Conservation (phyloP, 495 filamentous ascomycete species). For the Platismatia glauca region DNA sequence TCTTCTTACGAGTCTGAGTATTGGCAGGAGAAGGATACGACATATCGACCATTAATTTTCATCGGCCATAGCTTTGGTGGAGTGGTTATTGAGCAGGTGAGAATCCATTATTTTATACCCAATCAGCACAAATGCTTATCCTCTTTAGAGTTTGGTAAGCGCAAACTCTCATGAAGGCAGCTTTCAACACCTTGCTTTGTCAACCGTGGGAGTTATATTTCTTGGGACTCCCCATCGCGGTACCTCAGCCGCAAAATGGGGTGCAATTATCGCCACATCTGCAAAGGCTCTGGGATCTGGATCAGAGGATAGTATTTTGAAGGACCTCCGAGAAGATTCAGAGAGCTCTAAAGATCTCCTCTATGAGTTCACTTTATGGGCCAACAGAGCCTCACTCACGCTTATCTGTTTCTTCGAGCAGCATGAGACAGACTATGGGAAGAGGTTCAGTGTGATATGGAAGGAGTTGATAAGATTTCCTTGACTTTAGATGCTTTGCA, state of each 20-base stretch:
- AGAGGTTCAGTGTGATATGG: not conserved
- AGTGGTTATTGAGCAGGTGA: conserved; percentile 4
- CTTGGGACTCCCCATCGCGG: conserved; percentile 10
- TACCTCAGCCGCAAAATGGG: conserved; percentile 1
- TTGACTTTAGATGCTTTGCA: not conserved
- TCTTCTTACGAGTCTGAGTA: not conserved
- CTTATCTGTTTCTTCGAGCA: conserved; percentile 7
- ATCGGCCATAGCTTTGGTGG: conserved; percentile 8
- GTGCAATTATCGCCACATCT: not conserved
- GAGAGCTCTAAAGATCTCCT: conserved; percentile 4
- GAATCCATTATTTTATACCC: not conserved
- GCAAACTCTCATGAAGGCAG: not conserved
- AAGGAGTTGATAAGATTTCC: not conserved
- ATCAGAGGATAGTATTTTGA: conserved; percentile 3
- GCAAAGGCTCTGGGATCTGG: not conserved
- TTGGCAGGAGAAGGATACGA: not conserved
- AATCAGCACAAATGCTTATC: not conserved
- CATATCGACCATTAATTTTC: conserved; percentile 3
- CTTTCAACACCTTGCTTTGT: not conserved
- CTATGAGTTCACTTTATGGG: conserved; percentile 5
- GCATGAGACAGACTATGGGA: conserved; percentile 3
- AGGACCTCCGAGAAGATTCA: conserved; percentile 6
- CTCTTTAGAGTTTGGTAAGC: not conserved
- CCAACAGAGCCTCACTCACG: conserved; percentile 4
- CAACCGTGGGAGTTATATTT: conserved; percentile 1